phyloP scores from a whole-genome alignment of 164 flowering plant genomes.

The Magnolia kwangsiensis region DNA sequence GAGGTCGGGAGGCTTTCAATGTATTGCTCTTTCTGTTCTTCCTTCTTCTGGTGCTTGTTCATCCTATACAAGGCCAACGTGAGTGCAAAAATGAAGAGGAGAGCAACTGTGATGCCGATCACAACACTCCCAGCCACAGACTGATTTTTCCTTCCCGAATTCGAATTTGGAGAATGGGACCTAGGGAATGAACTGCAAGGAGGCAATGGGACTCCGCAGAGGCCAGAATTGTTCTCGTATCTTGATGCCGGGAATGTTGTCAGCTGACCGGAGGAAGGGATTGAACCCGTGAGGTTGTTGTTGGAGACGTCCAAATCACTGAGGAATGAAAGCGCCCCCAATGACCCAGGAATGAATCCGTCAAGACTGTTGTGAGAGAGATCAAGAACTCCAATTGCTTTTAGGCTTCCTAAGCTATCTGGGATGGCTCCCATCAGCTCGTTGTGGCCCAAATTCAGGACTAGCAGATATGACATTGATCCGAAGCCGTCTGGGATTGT shows the following conservation, averaged over 20 bases:
- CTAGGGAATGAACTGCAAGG: constrained; percentile 44
- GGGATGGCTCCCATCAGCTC: constrained; percentile 60
- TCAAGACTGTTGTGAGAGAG: constrained; percentile 69
- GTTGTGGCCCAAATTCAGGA: constrained; percentile 79
- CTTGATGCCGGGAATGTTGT: constrained; percentile 71
- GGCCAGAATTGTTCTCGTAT: constrained; percentile 82
- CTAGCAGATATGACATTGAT: constrained; percentile 53
- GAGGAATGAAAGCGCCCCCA: constrained; percentile 67
- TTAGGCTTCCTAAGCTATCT: constrained; percentile 59
- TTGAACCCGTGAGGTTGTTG: constrained; percentile 73
- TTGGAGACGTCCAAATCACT: constrained; percentile 83
- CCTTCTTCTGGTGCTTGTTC: constrained; percentile 34
- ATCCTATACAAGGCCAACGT: constrained; percentile 39
- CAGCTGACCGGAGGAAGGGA: constrained; percentile 79
- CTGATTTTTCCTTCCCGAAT: constrained; percentile 20
- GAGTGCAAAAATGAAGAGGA: constrained; percentile 46
- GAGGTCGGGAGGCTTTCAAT: constrained; percentile 81
- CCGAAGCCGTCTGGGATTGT: constrained; percentile 60
- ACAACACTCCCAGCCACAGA: constrained; percentile 47
- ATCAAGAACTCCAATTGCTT: constrained; percentile 59
- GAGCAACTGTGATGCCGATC: constrained; percentile 45
- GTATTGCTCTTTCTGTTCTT: constrained; percentile 51
- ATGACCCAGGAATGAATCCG: constrained; percentile 62
- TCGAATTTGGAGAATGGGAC: constrained; percentile 9
- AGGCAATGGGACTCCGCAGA: constrained; percentile 77